Base-by-base conservation (phyloP, 345 rosid genomes). In the Aurinia saxatilis region DNA sequence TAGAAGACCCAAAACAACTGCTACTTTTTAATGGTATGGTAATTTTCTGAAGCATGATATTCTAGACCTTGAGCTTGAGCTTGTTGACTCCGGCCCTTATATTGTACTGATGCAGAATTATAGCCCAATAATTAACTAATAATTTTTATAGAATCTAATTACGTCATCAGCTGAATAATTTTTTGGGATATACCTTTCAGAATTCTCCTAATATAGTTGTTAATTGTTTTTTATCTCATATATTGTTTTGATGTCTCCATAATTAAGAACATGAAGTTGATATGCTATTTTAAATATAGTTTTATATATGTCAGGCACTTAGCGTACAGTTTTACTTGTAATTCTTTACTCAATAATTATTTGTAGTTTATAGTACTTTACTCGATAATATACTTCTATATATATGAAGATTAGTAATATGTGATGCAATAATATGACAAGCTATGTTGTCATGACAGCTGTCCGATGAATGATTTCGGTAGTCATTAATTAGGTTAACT, bases 131-230 rank as follows among this genome's bases (percentile, higher is more conserved):
- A 48, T 15, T 33, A 31, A 33, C 16, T 48, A 48, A 48, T 55
- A 40, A 10, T 57, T 30, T 23, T 35, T 34, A n/a, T 34, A 57
- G 70, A 71, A 63, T 70, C 57, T 63, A 51, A 30, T 45, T 10
- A 57, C 59, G 65, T 50, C 54, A 50, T 42, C 60, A 56, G 6
- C 35, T 13, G 18, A 42, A 64, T 46, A 34, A 17, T 41, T 50
- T 48, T 48, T 50, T 13, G 38, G 75, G 70, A 71, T 71, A 71
- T 71, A 40, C 70, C 70, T 57, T 50, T 47, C 41, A 27, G 15
- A 34, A 64, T 63, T 34, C 40, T 63, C 34, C 29, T 39, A 33
- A 9, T 56, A 37, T 38, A 46, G 29, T 37, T 21, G 10, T 40
- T 55, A 62, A 62, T 55, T 34, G 29, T 54, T 21, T 27, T 2